phyloP scores from a whole-genome alignment of 495 filamentous ascomycete genomes.

The Aspergillus bridgeri region DNA sequence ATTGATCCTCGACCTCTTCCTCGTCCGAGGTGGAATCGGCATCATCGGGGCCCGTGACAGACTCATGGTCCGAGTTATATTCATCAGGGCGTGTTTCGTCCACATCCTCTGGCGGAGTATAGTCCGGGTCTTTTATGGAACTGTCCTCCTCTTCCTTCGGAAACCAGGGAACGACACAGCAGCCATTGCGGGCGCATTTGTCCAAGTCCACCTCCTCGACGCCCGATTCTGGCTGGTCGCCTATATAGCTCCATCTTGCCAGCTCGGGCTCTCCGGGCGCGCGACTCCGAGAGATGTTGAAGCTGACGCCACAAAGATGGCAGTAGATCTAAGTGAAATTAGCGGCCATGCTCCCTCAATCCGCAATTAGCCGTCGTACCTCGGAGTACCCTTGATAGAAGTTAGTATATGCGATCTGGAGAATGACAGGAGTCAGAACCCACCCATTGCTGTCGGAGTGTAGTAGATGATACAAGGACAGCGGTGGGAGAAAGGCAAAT shows the following conservation, averaged over 20 bases:
- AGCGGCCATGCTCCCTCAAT: not conserved
- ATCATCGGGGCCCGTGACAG: not conserved
- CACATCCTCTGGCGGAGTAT: not conserved
- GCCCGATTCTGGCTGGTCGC: constrained; percentile 1
- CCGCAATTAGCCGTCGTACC: not conserved
- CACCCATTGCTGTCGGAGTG: not conserved
- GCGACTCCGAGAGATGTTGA: constrained; percentile 22
- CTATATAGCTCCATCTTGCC: constrained; percentile 12
- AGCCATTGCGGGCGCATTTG: constrained; percentile 6
- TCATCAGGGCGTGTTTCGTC: constrained; percentile 6
- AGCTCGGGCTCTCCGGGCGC: constrained; percentile 18
- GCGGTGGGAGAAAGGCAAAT: too few relatives aligned
- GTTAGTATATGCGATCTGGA: not conserved
- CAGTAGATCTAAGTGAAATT: constrained; percentile 14
- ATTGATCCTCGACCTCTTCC: not conserved
- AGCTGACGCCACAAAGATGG: constrained; percentile 29
- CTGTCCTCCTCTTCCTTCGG: not conserved
- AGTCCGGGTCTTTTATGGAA: constrained; percentile 3
- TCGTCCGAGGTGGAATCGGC: not conserved
- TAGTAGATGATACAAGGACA: too few relatives aligned
- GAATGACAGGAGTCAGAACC: not conserved
- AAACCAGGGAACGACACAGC: not conserved
- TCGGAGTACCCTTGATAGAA: constrained; percentile 6
- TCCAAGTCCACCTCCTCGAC: not conserved
- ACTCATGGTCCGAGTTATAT: constrained; percentile 15